A percentile compares a stretch with the other conserved stretches of the same genome.
Conservation (phyloP, 306 rosid species). For the Vigna mungo region DNA sequence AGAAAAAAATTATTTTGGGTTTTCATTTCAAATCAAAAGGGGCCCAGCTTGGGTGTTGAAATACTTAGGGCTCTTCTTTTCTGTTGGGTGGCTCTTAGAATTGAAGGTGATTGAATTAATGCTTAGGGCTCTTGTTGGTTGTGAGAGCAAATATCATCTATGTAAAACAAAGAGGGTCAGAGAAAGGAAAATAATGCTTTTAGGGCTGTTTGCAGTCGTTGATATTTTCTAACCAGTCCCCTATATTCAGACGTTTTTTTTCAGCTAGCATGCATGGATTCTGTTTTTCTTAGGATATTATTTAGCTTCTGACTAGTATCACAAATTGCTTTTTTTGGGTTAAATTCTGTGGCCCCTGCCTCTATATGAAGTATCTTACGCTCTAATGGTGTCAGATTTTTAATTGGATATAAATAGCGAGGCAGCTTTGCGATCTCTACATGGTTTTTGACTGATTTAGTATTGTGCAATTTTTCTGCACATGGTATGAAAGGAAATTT, state of each 20-base stretch:
- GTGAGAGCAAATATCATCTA: constrained; percentile 26
- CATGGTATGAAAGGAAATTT: not conserved
- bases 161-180: not conserved
- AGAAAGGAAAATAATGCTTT: not conserved
- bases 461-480: not conserved
- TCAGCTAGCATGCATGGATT: not conserved
- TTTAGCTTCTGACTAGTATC: not conserved
- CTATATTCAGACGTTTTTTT: constrained; percentile 21
- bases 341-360: not conserved
- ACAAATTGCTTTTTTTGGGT: not conserved
- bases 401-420: not conserved
- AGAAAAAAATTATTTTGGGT: not conserved
- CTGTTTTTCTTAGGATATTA: constrained; percentile 12
- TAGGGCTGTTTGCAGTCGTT: constrained; percentile 7
- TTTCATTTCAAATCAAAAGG: constrained; percentile 37
- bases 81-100: not conserved
- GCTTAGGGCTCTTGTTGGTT: constrained; percentile 18
- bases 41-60: not conserved
- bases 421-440: not conserved
- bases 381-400: constrained; percentile 25
- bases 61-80: not conserved
- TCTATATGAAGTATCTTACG: not conserved
- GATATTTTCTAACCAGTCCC: not conserved
- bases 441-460: not conserved
- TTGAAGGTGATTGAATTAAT: constrained; percentile 12